Evolutionary conservation across 768 basidiomycete species (phyloP), one percentile per base, ranked within the genome.

Genomic region (Leccinum uliginosum): DNA sequence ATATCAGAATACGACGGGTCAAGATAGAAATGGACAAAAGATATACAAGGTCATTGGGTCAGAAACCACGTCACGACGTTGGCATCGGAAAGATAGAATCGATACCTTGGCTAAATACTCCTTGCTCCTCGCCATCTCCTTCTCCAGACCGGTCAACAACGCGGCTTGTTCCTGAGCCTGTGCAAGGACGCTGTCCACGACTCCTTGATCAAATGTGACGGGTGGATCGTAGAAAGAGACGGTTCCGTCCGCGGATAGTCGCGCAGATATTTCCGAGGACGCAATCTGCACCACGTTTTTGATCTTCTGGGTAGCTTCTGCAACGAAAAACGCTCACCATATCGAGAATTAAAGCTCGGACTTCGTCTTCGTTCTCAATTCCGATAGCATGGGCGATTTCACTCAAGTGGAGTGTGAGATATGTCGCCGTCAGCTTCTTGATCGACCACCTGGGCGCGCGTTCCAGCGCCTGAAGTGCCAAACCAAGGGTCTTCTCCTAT

Each of bases 341-440:
- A 71, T 80, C 83, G 6, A 90, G 67, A 19, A 93, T 71, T 49
- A 91, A 65, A 3, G 73, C 73, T 27, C 83, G 76, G 11, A 85
- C 83, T 46, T 83, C 81, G 14, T 79, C 81, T 50, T 80, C 78
- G 23, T 64, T 77, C 4, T 80, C 75, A 19, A 76, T 69, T 3
- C 72, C 75, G 27, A 79, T 62, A 3, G 69, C 64, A 15, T 76
- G 77, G 3, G 81, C 86, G 50, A 95, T 91, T 60, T 93, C 89
- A 0, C 78, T 71, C 8, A 94, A 72, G 34, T 85, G 80, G 15
- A 93, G 82, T 0, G 89, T 91, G 40, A 92, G 78, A 64, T 93
- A 96, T 2, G 93, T 93, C 51, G 82, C 81, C 0, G 88, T 93
- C 55, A 94, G 81, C 67, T 84, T 88, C 71, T 83, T 85, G 62